A percentile compares a stretch with the other conserved stretches of the same genome.
Evolutionary conservation across 2,329 filamentous ascomycete genomes (phyloP).

Genomic region (Achaetomium macrosporum): DNA sequence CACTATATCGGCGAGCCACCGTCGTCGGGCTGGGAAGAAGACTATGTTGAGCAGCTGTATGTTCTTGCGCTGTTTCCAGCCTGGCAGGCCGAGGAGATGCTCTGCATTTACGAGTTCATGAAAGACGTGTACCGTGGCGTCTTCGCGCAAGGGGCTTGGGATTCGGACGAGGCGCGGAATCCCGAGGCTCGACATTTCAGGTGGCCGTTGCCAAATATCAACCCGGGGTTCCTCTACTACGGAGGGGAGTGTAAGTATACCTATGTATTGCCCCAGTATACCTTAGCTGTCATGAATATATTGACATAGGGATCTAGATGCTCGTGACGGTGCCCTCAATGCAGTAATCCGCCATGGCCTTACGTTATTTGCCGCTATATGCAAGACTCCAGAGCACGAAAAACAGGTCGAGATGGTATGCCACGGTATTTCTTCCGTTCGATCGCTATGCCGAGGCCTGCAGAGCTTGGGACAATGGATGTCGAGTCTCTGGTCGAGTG

Average conservation of each 20-base stretch:
- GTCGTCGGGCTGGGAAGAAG: neutral
- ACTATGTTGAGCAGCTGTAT: neutral
- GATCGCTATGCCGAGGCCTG: neutral
- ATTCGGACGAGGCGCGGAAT: no score
- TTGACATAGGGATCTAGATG: no score
- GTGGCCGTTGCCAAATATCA: neutral
- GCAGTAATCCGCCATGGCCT: no score
- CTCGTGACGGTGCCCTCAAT: no score
- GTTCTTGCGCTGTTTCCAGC: slow-evolving; percentile 6
- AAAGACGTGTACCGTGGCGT: neutral
- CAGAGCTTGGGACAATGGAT: neutral
- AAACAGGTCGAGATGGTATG: no score
- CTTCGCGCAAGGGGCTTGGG: slow-evolving; percentile 3
- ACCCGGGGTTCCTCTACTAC: no score
- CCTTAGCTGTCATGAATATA: neutral
- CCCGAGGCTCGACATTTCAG: neutral
- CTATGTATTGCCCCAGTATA: neutral
- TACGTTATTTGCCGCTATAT: no score
- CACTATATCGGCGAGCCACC: neutral
- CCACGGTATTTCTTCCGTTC: no score
- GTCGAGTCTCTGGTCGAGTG: neutral
- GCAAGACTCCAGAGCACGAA: no score
- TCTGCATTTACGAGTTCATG: slow-evolving; percentile 8
- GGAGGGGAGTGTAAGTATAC: neutral
- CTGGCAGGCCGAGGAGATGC: slow-evolving; percentile 13